A percentile compares a stretch with the other conserved stretches of the same genome.
Evolutionary conservation across 2,329 filamentous ascomycete genomes (phyloP).

Genomic region (Gnomoniopsis smithogilvyi): DNA sequence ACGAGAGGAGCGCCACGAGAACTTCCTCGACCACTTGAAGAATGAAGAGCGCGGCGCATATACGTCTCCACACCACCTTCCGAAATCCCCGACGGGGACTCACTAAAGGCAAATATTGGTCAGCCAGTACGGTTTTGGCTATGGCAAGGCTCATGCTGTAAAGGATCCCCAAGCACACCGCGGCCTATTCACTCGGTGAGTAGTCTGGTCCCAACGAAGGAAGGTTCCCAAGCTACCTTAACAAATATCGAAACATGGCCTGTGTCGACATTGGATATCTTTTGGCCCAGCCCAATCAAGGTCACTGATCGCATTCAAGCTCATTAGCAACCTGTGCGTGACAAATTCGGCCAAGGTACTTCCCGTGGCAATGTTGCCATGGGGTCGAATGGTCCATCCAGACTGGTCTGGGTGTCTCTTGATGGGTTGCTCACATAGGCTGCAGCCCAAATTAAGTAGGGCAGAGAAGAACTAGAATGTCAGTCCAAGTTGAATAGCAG

Average conservation of each 20-base stretch:
- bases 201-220: not conserved
- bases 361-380: not conserved
- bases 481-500: not conserved
- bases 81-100: not conserved
- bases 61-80: not conserved
- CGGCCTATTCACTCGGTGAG: not conserved
- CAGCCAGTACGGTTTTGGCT: not conserved
- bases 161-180: not conserved
- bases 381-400: no score
- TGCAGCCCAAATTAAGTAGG: constrained; percentile 2
- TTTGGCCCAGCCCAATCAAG: not conserved
- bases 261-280: not conserved
- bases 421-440: not conserved
- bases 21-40: constrained; percentile 2
- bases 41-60: not conserved
- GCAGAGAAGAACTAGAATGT: constrained; percentile 1
- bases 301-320: not conserved
- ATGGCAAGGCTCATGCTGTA: constrained; percentile 7
- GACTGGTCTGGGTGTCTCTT: not conserved
- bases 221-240: not conserved
- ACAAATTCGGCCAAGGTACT: not conserved
- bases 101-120: not conserved
- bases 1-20: not conserved
- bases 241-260: not conserved
- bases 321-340: not conserved